Percentiles rank a stretch among this genome's conserved stretches.
Conservation (phyloP, 2,329 filamentous ascomycete species). For the Alternaria alternata region DNA sequence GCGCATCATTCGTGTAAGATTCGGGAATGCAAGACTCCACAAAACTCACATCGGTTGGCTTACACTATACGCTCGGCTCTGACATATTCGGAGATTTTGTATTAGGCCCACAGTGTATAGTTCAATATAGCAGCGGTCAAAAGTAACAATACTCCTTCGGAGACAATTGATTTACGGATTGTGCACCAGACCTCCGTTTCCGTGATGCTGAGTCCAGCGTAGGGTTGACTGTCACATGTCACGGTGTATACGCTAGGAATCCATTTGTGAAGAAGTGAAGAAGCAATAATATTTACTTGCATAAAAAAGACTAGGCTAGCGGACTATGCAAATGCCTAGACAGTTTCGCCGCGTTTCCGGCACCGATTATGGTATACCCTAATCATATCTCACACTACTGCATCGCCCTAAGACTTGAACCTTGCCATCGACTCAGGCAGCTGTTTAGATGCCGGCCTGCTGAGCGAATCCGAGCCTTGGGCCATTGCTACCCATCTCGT, state of each 20-base stretch:
- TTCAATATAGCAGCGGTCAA: neutral
- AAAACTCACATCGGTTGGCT: neutral
- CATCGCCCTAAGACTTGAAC: neutral
- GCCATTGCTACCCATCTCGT: constrained; percentile 40
- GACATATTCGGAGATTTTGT: neutral
- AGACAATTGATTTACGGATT: neutral
- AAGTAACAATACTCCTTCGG: neutral
- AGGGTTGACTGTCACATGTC: neutral
- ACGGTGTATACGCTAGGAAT: neutral
- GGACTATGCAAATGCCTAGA: neutral
- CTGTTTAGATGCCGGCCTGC: constrained; percentile 43
- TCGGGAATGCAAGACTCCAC: neutral
- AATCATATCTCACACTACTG: neutral
- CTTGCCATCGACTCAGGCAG: neutral
- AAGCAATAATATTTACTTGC: neutral
- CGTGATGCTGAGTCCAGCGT: neutral
- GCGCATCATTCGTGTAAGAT: neutral
- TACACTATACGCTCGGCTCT: neutral
- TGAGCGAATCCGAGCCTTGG: constrained; percentile 57
- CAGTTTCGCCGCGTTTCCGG: neutral
- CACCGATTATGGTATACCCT: neutral
- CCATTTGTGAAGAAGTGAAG: neutral
- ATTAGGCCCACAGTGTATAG: neutral
- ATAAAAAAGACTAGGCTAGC: neutral
- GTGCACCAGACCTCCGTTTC: neutral